Evolutionary conservation across 345 rosid genomes (phyloP).

Genomic region (Rhodamnia argentea): DNA sequence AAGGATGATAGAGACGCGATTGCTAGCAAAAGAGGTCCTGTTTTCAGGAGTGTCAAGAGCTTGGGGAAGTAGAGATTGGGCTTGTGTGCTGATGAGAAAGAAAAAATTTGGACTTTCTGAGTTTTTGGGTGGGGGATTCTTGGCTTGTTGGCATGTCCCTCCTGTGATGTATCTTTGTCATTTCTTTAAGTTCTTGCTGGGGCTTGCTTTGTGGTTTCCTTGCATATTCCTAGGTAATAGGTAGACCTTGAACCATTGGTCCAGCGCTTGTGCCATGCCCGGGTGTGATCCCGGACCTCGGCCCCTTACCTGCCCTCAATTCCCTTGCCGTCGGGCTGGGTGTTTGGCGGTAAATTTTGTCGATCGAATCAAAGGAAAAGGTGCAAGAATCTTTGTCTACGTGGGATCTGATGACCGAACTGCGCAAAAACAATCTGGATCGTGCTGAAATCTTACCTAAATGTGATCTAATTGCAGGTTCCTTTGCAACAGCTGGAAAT

Average conservation of each 20-base stretch:
- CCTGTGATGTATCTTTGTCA: background rate
- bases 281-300: too few relatives aligned
- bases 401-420: background rate
- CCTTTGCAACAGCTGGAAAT: background rate
- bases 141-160: background rate
- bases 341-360: background rate
- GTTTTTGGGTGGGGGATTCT: background rate
- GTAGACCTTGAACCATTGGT: too few relatives aligned
- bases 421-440: too few relatives aligned
- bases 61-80: slow-evolving; percentile 21
- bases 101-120: background rate
- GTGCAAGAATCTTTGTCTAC: background rate
- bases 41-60: slow-evolving; percentile 24
- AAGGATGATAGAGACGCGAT: slow-evolving; percentile 37
- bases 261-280: too few relatives aligned
- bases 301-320: too few relatives aligned
- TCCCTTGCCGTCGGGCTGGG: too few relatives aligned
- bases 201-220: too few relatives aligned
- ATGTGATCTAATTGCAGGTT: background rate
- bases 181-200: too few relatives aligned
- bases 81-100: background rate
- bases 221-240: too few relatives aligned
- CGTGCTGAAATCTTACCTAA: background rate
- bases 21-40: slow-evolving; percentile 31
- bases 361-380: background rate